These are phyloP conservation scores for Tuber indicum DNA, from an alignment of 495 filamentous ascomycete genomes.

Conservation along the genomic window DNA sequence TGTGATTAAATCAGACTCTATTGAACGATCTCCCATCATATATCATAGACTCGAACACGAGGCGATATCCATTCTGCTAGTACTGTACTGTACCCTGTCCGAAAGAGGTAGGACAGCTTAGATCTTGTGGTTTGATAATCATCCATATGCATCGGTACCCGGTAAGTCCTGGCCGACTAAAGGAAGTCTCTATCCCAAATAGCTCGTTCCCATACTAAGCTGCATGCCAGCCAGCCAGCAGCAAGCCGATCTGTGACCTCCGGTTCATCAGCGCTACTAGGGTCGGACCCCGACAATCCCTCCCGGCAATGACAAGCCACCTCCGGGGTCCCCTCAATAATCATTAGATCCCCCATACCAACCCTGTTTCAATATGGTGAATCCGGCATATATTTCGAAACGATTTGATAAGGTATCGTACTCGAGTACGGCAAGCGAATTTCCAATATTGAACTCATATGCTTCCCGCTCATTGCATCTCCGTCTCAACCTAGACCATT, in stretches of 20 bases:
- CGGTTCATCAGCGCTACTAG: neutral
- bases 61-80: constrained; percentile 38
- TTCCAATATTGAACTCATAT: neutral
- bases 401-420: neutral
- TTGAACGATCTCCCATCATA: constrained; percentile 16
- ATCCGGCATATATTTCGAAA: neutral
- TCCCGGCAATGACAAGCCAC: neutral
- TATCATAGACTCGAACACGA: constrained; percentile 34
- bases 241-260: neutral
- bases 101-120: constrained; percentile 3
- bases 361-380: neutral
- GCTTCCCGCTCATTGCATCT: neutral
- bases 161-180: constrained; percentile 18
- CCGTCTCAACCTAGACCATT: neutral
- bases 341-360: constrained; percentile 4
- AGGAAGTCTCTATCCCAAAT: neutral
- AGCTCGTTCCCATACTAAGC: neutral
- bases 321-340: neutral
- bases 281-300: neutral
- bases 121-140: constrained; percentile 38
- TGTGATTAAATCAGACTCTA: neutral
- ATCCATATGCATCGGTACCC: constrained; percentile 33
- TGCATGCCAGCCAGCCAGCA: neutral
- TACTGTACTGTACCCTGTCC: constrained; percentile 10
- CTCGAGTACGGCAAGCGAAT: neutral